Evolutionary conservation across 306 rosid genomes (phyloP).

Genomic region (Clitoria ternatea): DNA sequence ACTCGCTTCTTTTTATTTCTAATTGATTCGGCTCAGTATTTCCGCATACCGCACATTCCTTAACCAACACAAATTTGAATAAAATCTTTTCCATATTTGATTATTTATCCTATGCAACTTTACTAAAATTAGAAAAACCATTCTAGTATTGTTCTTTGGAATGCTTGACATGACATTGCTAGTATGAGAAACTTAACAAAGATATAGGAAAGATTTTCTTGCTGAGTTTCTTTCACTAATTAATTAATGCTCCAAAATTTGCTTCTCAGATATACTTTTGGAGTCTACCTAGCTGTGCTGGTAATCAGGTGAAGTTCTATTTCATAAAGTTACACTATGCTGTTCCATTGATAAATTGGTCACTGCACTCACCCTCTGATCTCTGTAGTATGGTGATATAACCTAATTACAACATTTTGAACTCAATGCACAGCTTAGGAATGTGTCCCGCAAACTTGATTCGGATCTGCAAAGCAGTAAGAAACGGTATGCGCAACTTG

Average conservation of each 20-base stretch:
- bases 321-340: background rate
- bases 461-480: slow-evolving; percentile 64
- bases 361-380: background rate
- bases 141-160: too few species aligned
- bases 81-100: too few species aligned
- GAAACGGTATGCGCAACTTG: slow-evolving; percentile 58
- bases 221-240: background rate
- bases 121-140: too few species aligned
- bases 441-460: slow-evolving; percentile 68
- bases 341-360: slow-evolving; percentile 21
- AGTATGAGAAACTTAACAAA: background rate
- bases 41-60: too few species aligned
- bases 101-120: too few species aligned
- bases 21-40: too few species aligned
- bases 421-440: slow-evolving; percentile 64
- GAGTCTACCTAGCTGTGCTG: slow-evolving; percentile 98
- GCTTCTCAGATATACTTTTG: slow-evolving; percentile 77
- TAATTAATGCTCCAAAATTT: slow-evolving; percentile 5
- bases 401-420: slow-evolving; percentile 2
- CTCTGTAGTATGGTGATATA: background rate
- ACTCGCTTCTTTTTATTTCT: too few species aligned
- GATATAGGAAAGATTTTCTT: background rate
- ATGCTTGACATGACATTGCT: too few species aligned
- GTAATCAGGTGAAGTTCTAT: slow-evolving; percentile 72
- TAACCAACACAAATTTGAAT: too few species aligned